These are phyloP conservation scores for Aspergillus brunneoviolaceus DNA, from an alignment of 2,329 filamentous ascomycete species.

Conservation along the genomic window DNA sequence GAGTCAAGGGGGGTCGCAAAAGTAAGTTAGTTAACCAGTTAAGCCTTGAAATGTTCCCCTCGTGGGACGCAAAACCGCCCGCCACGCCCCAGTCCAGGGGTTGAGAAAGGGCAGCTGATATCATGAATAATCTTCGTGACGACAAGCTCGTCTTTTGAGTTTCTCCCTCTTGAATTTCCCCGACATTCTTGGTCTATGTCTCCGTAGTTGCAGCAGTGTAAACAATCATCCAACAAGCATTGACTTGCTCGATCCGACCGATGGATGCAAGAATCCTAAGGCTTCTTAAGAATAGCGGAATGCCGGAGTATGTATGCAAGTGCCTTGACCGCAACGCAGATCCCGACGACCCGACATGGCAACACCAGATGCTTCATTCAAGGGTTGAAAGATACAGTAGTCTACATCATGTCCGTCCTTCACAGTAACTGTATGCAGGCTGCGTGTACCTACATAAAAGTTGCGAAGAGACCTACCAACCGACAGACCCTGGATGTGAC, in stretches of 20 bases:
- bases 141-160: no score
- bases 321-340: neutral
- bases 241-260: neutral
- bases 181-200: neutral
- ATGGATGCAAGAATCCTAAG: neutral
- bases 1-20: neutral
- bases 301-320: neutral
- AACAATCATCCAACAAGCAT: neutral
- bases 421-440: conserved; percentile 10
- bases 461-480: neutral
- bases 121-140: no score
- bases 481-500: conserved; percentile 5
- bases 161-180: no score
- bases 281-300: neutral
- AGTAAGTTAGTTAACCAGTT: neutral
- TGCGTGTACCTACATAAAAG: conserved; percentile 14
- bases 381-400: neutral
- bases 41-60: neutral
- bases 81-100: neutral
- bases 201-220: neutral
- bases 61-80: neutral
- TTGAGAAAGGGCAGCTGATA: no score
- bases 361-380: neutral
- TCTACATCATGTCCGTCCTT: neutral
- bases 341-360: neutral